A percentile compares a stretch with the other conserved stretches of the same genome.
These are phyloP conservation scores for Podaxis sp. DNA, from an alignment of 768 basidiomycete species.

Conservation along the genomic window DNA sequence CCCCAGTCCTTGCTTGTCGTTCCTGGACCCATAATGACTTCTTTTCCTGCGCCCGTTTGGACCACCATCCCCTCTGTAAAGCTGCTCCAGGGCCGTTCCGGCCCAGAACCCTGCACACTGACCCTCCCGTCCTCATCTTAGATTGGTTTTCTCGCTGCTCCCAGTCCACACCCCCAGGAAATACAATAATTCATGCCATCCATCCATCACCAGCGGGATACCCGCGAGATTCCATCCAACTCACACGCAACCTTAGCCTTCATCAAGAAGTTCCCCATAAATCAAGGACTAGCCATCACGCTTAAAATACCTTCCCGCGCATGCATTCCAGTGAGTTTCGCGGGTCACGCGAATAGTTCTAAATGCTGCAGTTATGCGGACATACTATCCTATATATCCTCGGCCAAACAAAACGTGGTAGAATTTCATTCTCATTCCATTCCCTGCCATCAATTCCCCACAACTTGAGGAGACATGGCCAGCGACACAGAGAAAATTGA, in stretches of 20 bases:
- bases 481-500: background rate
- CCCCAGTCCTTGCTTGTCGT: background rate
- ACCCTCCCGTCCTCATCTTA: background rate
- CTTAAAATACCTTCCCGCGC: background rate
- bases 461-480: background rate
- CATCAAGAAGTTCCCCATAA: conserved; percentile 4
- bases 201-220: background rate
- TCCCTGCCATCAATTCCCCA: background rate
- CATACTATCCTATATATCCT: background rate
- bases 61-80: background rate
- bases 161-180: background rate
- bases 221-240: background rate
- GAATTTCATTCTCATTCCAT: background rate
- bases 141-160: background rate
- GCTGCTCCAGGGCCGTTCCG: background rate
- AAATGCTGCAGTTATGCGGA: conserved; percentile 1
- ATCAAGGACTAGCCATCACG: background rate
- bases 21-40: background rate
- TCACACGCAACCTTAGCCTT: background rate
- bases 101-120: background rate
- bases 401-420: background rate
- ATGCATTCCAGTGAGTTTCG: background rate
- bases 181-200: background rate
- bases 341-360: conserved; percentile 1
- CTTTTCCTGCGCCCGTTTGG: background rate